phyloP scores from a whole-genome alignment of 371 early-diverging fungal genomes.

The Mucor velutinosus region DNA sequence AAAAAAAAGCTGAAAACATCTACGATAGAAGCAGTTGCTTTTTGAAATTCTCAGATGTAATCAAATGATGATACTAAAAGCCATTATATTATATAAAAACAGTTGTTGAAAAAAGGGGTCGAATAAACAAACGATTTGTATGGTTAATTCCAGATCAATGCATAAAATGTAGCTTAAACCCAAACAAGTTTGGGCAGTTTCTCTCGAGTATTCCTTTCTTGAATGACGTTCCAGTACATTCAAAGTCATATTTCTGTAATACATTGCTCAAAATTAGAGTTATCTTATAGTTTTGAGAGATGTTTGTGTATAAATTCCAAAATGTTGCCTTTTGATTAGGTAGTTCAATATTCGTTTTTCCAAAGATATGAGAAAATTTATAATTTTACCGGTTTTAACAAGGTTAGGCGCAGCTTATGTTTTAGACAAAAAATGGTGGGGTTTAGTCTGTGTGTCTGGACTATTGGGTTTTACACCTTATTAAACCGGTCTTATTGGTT shows the following conservation, averaged over 20 bases:
- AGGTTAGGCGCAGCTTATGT: background rate
- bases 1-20: background rate
- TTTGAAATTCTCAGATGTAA: background rate
- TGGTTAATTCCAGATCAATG: background rate
- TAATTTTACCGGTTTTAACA: background rate
- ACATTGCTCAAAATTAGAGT: background rate
- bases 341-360: background rate
- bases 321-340: background rate
- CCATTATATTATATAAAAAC: background rate
- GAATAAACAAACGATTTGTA: background rate
- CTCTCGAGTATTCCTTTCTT: background rate
- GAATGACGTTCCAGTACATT: background rate
- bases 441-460: conserved; percentile 5
- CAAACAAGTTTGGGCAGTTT: background rate
- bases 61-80: background rate
- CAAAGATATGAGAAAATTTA: background rate
- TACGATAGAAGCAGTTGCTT: background rate
- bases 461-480: conserved; percentile 3
- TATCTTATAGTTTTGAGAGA: background rate
- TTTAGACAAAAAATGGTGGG: background rate
- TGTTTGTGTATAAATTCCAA: background rate
- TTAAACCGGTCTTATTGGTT: conserved; percentile 18
- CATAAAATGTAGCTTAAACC: conserved; percentile 1
- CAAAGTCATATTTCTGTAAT: background rate
- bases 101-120: background rate